Conservation (phyloP, 2,329 filamentous ascomycete species). For the Nakataea oryzae region DNA sequence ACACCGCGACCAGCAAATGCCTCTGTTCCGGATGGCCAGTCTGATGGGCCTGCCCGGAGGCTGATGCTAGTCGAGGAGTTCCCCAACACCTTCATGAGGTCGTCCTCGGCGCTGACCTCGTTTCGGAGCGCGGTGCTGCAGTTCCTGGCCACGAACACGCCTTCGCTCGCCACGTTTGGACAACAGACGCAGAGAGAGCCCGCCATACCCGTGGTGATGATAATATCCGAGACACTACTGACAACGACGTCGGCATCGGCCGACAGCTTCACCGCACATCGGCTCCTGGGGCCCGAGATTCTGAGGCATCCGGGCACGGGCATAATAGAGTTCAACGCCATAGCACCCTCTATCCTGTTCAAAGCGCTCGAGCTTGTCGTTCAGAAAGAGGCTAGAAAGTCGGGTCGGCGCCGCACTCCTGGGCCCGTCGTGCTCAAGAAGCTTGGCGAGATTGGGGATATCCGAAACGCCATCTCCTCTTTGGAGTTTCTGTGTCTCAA, state of each 20-base stretch:
- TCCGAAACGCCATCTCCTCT: slow-evolving; percentile 84
- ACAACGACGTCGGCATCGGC: slow-evolving; percentile 76
- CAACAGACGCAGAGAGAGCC: slow-evolving; percentile 29
- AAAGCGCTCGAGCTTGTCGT: slow-evolving; percentile 78
- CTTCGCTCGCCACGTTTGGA: slow-evolving; percentile 37
- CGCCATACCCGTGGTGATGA: slow-evolving; percentile 68
- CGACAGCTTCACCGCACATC: slow-evolving; percentile 88
- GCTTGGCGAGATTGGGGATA: slow-evolving; percentile 80
- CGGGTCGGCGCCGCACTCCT: slow-evolving; percentile 63
- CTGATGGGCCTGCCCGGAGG: slow-evolving; percentile 21
- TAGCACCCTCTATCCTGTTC: slow-evolving; percentile 74
- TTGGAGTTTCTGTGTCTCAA: slow-evolving; percentile 87
- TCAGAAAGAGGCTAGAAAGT: slow-evolving; percentile 73
- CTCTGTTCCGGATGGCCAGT: background rate
- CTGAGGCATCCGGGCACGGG: slow-evolving; percentile 68
- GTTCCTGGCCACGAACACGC: slow-evolving; percentile 60
- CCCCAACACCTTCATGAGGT: slow-evolving; percentile 61
- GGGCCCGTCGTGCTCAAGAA: slow-evolving; percentile 68
- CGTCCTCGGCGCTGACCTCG: slow-evolving; percentile 52
- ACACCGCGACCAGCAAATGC: slow-evolving; percentile 9
- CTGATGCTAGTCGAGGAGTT: slow-evolving; percentile 75
- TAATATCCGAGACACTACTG: slow-evolving; percentile 83
- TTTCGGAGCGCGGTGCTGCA: slow-evolving; percentile 69
- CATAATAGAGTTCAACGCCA: slow-evolving; percentile 84
- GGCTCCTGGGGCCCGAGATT: slow-evolving; percentile 78